A percentile compares a stretch with the other conserved stretches of the same genome.
phyloP scores from a whole-genome alignment of 768 basidiomycete species.

The Suillus bovinus region DNA sequence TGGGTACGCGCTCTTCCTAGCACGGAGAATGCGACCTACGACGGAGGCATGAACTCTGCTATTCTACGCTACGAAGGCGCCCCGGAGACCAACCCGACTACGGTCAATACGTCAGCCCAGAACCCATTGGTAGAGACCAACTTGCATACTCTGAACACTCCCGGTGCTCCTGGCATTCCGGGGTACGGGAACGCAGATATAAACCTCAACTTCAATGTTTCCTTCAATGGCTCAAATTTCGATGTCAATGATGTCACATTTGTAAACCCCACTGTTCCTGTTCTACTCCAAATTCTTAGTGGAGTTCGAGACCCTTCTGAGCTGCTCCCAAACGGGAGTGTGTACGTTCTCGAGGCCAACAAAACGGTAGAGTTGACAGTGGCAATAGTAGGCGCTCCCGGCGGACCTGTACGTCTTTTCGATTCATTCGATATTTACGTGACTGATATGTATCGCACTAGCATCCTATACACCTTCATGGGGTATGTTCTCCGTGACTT shows the following conservation, averaged over 20 bases:
- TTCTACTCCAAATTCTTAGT: slow-evolving; percentile 23
- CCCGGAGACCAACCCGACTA: slow-evolving; percentile 39
- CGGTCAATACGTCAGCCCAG: slow-evolving; percentile 22
- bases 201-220: slow-evolving; percentile 25
- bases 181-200: slow-evolving; percentile 41
- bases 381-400: slow-evolving; percentile 9
- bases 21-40: slow-evolving; percentile 21
- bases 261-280: slow-evolving; percentile 35
- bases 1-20: slow-evolving; percentile 50
- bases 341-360: slow-evolving; percentile 23
- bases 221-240: slow-evolving; percentile 8
- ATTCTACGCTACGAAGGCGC: slow-evolving; percentile 53
- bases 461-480: slow-evolving; percentile 49
- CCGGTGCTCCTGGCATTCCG: slow-evolving; percentile 40
- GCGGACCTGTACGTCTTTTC: slow-evolving; percentile 4
- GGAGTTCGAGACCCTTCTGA: slow-evolving; percentile 34
- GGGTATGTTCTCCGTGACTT: slow-evolving; percentile 26
- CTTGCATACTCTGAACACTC: slow-evolving; percentile 24
- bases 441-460: slow-evolving; percentile 9
- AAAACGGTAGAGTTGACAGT: slow-evolving; percentile 26
- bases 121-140: slow-evolving; percentile 34
- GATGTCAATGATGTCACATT: slow-evolving; percentile 17
- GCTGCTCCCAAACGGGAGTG: slow-evolving; percentile 29
- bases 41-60: slow-evolving; percentile 51
- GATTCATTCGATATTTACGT: not conserved